Base-by-base conservation (phyloP, 305 asterid genomes). In the Fraxinus albicans region DNA sequence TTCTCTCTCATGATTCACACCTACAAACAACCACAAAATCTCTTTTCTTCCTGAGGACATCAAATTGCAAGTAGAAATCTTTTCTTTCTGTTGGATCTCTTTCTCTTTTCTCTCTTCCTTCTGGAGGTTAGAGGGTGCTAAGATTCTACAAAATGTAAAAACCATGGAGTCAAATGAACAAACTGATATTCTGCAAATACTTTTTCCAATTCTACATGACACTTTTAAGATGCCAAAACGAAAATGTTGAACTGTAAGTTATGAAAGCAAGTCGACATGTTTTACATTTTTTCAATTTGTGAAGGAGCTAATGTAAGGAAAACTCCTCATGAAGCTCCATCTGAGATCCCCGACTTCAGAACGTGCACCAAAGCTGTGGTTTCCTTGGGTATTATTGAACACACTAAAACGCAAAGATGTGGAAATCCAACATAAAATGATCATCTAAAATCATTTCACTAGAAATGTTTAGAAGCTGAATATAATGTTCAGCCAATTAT, bases 1-100 rank as follows among this genome's bases (percentile, higher is more conserved):
- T 79, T 85, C 86, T 80, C 87, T 90, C 84, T 87, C 90, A 33
- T 65, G 80, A 21, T 63, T 81, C 55, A 65, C 40, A 70, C 86
- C 89, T 86, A 50, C 73, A 79, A 17, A 34, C 40, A 12, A 31
- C 53, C 53, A 73, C 36, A 10, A n/a, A 13, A 60, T 60, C 63
- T 53, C 23, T 60, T 1, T 60, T 60, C 8, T 60, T 60, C 15
- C 70, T 3, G 3, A n/a, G 29, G 70, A 60, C 31, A 60, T 60
- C 31, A 60, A 42, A 42, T 50, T 40, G 35, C 47, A 75, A 38
- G 63, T 10, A 75, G 63, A 40, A 75, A 44, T 38, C 35, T 2
- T 3, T 75, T 42, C 53, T 8, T 13, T 10, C 36, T 75, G 6
- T 36, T 23, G 17, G 27, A 50, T 19, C 27, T 74, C 38, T 35